phyloP scores from a whole-genome alignment of 345 rosid genomes.

The Camelina hispida region DNA sequence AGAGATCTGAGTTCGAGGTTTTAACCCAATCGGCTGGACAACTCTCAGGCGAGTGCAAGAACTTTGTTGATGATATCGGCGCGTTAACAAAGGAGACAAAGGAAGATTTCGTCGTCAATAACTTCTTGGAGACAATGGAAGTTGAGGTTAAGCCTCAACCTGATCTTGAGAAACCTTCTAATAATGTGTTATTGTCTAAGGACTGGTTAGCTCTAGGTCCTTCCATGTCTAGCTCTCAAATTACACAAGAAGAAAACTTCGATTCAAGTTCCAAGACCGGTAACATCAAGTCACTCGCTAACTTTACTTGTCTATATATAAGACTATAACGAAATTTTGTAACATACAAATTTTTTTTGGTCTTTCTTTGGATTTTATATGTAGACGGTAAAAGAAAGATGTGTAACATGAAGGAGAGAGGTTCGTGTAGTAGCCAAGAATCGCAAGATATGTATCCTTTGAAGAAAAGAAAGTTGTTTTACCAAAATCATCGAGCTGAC shows the following conservation, averaged over 20 bases:
- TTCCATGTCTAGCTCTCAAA: conserved; percentile 35
- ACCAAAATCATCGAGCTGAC: conserved; percentile 19
- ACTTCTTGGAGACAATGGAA: conserved; percentile 41
- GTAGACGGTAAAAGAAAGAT: conserved; percentile 44
- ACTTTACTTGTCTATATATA: not conserved
- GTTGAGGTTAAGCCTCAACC: conserved; percentile 29
- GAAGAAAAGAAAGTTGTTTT: conserved; percentile 49
- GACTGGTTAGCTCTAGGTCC: conserved; percentile 42
- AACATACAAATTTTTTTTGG: not conserved
- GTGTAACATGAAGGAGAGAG: conserved; percentile 17
- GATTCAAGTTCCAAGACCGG: conserved; percentile 37
- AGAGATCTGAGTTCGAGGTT: conserved; percentile 12
- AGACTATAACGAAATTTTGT: not conserved
- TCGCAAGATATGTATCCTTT: conserved; percentile 46
- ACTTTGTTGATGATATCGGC: not conserved
- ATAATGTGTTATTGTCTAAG: conserved; percentile 34
- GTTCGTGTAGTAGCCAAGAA: conserved; percentile 38
- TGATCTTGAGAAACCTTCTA: conserved; percentile 30
- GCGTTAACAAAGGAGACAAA: conserved; percentile 5
- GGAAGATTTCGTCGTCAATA: conserved; percentile 6
- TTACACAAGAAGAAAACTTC: conserved; percentile 31
- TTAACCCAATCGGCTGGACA: conserved; percentile 8
- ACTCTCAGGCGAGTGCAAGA: not conserved
- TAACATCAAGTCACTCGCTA: conserved; percentile 25
- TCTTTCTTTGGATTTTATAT: conserved; percentile 31